Conservation (phyloP, 2,329 filamentous ascomycete genomes). For the Microcyclosporella mali region DNA sequence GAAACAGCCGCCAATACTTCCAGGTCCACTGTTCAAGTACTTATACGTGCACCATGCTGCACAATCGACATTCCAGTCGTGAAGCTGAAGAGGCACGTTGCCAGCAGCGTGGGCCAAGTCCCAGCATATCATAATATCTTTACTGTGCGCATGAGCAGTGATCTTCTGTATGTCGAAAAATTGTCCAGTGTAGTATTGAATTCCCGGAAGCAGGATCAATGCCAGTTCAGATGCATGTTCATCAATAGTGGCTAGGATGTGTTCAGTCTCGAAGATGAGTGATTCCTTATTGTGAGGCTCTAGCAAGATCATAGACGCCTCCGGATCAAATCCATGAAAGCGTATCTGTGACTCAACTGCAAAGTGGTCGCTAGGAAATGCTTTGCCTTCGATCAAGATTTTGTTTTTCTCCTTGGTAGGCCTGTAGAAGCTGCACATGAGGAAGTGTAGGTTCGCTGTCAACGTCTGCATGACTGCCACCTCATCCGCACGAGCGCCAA, state of each 20-base stretch:
- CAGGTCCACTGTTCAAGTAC: conserved; percentile 82
- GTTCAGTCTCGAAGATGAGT: conserved; percentile 61
- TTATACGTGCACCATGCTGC: conserved; percentile 94
- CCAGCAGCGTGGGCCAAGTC: conserved; percentile 82
- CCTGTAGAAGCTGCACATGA: conserved; percentile 78
- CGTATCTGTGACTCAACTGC: conserved; percentile 74
- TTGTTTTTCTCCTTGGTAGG: conserved; percentile 63
- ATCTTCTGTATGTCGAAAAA: conserved; percentile 76
- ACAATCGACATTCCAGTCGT: conserved; percentile 89
- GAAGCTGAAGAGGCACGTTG: conserved; percentile 71
- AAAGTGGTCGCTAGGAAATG: conserved; percentile 67
- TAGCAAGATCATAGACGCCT: conserved; percentile 66
- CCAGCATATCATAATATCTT: conserved; percentile 73
- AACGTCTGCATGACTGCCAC: conserved; percentile 85
- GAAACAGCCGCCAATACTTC: conserved; percentile 72
- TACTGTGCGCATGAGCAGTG: conserved; percentile 66
- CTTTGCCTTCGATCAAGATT: conserved; percentile 82
- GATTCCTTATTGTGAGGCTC: conserved; percentile 51
- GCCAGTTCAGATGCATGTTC: conserved; percentile 66
- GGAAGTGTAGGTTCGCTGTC: conserved; percentile 72
- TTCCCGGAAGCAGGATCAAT: conserved; percentile 72
- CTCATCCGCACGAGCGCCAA: conserved; percentile 67
- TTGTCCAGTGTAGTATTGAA: conserved; percentile 91
- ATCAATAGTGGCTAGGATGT: conserved; percentile 68
- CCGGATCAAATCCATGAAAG: conserved; percentile 61